Conservation (phyloP, 2,329 filamentous ascomycete species). For the Diaporthe australafricana region DNA sequence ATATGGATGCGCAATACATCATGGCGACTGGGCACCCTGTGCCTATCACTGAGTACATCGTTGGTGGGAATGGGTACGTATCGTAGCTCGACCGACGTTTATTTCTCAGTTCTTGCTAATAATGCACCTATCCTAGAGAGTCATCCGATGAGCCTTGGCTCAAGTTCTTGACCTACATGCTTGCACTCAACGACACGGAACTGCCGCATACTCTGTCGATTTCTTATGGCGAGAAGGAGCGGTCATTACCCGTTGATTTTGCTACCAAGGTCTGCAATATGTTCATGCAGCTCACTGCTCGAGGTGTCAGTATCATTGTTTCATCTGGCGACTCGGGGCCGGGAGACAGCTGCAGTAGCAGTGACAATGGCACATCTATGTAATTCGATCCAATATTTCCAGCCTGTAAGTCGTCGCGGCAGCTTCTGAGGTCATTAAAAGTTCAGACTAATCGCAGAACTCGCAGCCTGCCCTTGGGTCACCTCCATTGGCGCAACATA, state of each 20-base stretch:
- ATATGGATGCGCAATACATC: slow-evolving; percentile 72
- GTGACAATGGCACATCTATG: slow-evolving; percentile 69
- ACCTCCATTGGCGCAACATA: slow-evolving; percentile 70
- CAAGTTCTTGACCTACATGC: slow-evolving; percentile 65
- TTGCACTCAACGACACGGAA: slow-evolving; percentile 55
- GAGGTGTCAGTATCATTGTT: slow-evolving; percentile 75
- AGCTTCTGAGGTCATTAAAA: too few species aligned
- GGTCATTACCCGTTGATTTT: slow-evolving; percentile 71
- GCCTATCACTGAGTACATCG: slow-evolving; percentile 50
- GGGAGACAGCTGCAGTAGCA: slow-evolving; percentile 59
- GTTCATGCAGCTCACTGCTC: slow-evolving; percentile 74
- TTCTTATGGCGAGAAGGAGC: slow-evolving; percentile 76
- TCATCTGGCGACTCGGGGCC: slow-evolving; percentile 62
- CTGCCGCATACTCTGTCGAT: slow-evolving; percentile 72
- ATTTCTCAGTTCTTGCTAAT: too few species aligned
- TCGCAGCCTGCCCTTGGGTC: slow-evolving; percentile 70
- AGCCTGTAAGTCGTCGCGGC: too few species aligned
- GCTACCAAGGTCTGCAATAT: slow-evolving; percentile 71
- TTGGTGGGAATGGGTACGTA: slow-evolving; percentile 45
- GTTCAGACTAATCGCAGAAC: too few species aligned
- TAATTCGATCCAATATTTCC: slow-evolving; percentile 61
- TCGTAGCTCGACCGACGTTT: too few species aligned
- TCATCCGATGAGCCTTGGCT: slow-evolving; percentile 42
- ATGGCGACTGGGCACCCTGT: slow-evolving; percentile 65
- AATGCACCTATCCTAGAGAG: too few species aligned